phyloP scores from a whole-genome alignment of 495 filamentous ascomycete genomes.

The Polyplosphaeria fusca region DNA sequence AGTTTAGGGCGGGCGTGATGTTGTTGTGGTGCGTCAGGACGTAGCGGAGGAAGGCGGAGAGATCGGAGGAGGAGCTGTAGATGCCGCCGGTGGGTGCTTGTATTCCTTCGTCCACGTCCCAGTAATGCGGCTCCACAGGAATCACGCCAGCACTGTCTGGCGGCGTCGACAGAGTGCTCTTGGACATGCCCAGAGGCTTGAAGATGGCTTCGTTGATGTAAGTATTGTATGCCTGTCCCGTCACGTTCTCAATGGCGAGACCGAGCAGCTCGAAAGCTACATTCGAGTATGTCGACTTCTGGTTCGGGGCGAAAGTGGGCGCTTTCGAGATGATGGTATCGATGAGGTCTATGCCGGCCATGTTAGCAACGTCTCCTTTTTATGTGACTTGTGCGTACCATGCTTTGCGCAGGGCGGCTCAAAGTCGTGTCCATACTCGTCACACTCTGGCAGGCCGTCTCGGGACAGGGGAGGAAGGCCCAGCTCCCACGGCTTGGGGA shows the following conservation, averaged over 20 bases:
- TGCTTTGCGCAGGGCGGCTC: slow-evolving; percentile 2
- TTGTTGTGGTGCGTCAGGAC: slow-evolving; percentile 41
- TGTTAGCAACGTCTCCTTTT: neutral
- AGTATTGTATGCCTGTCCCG: slow-evolving; percentile 31
- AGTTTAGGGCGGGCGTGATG: slow-evolving; percentile 38
- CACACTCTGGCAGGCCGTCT: slow-evolving; percentile 31
- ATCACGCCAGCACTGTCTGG: slow-evolving; percentile 38
- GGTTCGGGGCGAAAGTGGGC: slow-evolving; percentile 41
- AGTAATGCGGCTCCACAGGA: slow-evolving; percentile 35
- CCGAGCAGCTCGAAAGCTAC: slow-evolving; percentile 39
- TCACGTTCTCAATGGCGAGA: slow-evolving; percentile 36
- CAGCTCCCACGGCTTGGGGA: slow-evolving; percentile 3
- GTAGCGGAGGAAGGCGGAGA: slow-evolving; percentile 37
- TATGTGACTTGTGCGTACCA: neutral
- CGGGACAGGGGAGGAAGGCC: slow-evolving; percentile 36
- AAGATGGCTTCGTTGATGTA: slow-evolving; percentile 40
- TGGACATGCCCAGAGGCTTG: slow-evolving; percentile 35
- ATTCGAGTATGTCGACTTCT: slow-evolving; percentile 41
- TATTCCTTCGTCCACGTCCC: slow-evolving; percentile 38
- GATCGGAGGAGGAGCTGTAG: slow-evolving; percentile 37
- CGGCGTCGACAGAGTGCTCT: slow-evolving; percentile 32
- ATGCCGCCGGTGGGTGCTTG: slow-evolving; percentile 40
- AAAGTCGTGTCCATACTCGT: slow-evolving; percentile 30
- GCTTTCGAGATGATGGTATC: slow-evolving; percentile 10
- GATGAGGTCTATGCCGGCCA: slow-evolving; percentile 23